A percentile compares a stretch with the other conserved stretches of the same genome.
Evolutionary conservation across 2,329 filamentous ascomycete genomes (phyloP).

Genomic region (Aspergillus ustus): DNA sequence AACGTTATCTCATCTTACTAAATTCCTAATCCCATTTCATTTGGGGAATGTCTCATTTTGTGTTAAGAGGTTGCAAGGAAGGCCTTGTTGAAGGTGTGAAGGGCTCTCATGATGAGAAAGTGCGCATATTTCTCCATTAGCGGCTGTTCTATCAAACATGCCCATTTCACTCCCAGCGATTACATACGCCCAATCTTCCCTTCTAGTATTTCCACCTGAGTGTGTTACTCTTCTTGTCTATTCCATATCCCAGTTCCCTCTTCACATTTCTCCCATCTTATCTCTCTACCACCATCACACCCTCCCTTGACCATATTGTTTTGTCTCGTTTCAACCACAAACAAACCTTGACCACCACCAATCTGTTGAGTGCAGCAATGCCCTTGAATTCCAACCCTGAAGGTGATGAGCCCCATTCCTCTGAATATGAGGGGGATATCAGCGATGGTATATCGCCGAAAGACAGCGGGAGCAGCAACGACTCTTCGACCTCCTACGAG

Average conservation of each 20-base stretch:
- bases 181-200: background rate
- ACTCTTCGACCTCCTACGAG: background rate
- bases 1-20: background rate
- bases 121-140: background rate
- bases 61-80: background rate
- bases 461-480: background rate
- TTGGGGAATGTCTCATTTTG: background rate
- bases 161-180: background rate
- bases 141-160: background rate
- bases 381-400: background rate
- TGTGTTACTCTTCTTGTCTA: background rate
- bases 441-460: background rate
- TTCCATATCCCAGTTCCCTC: background rate
- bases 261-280: background rate
- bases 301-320: background rate
- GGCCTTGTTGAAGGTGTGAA: background rate
- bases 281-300: background rate
- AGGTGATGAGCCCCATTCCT: background rate
- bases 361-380: background rate
- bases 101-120: background rate
- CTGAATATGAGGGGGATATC: conserved; percentile 3
- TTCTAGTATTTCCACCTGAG: background rate
- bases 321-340: background rate
- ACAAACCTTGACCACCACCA: background rate
- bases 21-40: background rate